phyloP scores from a whole-genome alignment of 2,329 filamentous ascomycete genomes.

The Clarireedia sp. region DNA sequence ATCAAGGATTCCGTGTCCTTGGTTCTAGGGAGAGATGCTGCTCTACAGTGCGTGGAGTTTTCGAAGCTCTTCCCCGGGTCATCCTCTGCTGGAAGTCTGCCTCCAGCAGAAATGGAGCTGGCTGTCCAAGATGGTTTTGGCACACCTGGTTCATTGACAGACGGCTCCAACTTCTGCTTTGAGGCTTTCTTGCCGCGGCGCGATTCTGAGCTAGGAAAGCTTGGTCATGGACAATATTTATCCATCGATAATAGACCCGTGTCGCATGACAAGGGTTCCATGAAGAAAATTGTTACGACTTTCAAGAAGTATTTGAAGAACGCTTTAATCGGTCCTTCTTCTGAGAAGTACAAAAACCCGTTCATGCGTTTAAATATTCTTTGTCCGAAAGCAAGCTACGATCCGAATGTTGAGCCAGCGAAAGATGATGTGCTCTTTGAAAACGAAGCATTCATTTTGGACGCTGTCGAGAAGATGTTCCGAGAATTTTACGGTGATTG shows the following conservation, averaged over 20 bases:
- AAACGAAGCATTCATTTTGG: conserved; percentile 40
- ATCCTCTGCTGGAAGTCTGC: not conserved
- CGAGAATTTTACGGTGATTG: conserved; percentile 23
- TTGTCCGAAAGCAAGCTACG: conserved; percentile 57
- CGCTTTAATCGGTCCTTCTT: conserved; percentile 17
- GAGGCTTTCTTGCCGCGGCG: conserved; percentile 51
- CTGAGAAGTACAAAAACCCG: conserved; percentile 36
- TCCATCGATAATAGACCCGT: conserved; percentile 64
- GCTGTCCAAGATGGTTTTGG: not conserved
- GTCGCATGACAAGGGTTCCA: conserved; percentile 43
- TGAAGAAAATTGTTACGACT: conserved; percentile 49
- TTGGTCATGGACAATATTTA: conserved; percentile 50
- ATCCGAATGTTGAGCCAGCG: conserved; percentile 61
- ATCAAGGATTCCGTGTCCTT: conserved; percentile 54
- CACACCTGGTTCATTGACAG: not conserved
- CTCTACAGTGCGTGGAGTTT: conserved; percentile 44
- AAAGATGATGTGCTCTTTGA: conserved; percentile 67
- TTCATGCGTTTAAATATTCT: conserved; percentile 58
- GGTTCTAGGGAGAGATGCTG: conserved; percentile 50
- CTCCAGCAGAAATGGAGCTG: not conserved
- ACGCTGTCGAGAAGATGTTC: conserved; percentile 25
- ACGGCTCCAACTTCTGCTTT: conserved; percentile 35
- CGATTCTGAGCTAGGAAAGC: conserved; percentile 36
- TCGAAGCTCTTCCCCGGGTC: conserved; percentile 18
- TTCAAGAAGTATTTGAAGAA: conserved; percentile 44